Evolutionary conservation across 768 basidiomycete species (phyloP).

Genomic region (Auricularia auricula-judae): DNA sequence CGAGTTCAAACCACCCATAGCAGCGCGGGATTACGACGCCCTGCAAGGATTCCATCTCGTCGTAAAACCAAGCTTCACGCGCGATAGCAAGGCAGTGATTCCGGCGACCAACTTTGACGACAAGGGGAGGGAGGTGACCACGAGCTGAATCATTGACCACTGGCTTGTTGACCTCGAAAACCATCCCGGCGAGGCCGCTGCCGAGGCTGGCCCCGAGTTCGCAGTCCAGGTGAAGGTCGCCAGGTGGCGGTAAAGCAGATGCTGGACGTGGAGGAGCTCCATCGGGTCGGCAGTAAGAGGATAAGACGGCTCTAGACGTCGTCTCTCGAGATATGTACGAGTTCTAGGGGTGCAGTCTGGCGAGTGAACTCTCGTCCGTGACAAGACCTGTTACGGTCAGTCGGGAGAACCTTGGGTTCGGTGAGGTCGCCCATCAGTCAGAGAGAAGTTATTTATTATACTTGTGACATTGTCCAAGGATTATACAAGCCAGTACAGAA

Average conservation of each 20-base stretch:
- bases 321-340: neutral
- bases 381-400: too few relatives aligned
- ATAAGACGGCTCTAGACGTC: neutral
- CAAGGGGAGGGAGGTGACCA: neutral
- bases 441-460: too few relatives aligned
- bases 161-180: neutral
- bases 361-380: too few relatives aligned
- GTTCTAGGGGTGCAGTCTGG: neutral
- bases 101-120: neutral
- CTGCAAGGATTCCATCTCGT: neutral
- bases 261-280: neutral
- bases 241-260: neutral
- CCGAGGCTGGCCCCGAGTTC: neutral
- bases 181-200: neutral
- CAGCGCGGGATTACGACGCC: neutral
- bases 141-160: neutral
- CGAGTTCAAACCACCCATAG: neutral
- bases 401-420: too few relatives aligned
- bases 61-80: neutral
- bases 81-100: neutral
- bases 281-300: neutral
- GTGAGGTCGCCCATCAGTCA: too few relatives aligned
- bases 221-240: neutral
- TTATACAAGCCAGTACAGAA: too few relatives aligned
- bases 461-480: too few relatives aligned